Base-by-base conservation (phyloP, 306 rosid genomes). In the Cicer judaicum region DNA sequence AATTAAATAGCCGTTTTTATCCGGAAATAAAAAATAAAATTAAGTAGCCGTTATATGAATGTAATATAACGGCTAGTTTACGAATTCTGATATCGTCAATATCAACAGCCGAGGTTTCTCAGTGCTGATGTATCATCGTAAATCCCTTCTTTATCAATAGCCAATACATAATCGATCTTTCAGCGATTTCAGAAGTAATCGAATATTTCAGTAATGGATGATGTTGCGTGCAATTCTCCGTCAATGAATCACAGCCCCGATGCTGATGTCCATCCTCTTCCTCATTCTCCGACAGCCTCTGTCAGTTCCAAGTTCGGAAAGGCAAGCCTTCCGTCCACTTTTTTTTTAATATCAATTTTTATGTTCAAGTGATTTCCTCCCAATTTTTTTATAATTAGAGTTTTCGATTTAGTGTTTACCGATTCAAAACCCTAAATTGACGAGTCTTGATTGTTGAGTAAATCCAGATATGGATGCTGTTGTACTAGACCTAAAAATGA, bases 221-320 rank as follows among this genome's bases (percentile, higher is more conserved):
- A 83, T 13, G 80, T 85, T 24, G 87, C 83, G 36, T 81, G 86
- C 72, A 48, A 71, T 63, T 65, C 91, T 9, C 70, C 78, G 46
- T 65, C 86, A 3, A 81, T 84, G 73, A 78, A 75, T 68, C 81
- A 19, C 29, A 42, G 66, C 76, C n/a, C 57, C 1, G 77, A 72
- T 47, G 3, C 81, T 16, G 66, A 38, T 36, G 2, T 10, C 19
- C 54, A 18, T 62, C 21, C 41, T 34, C 41, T 16, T 79, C 12
- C 68, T 63, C 77, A n/a, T 11, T 85, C 88, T 10, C 80, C 80
- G 16, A 70, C 64, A 6, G 12, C 75, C 71, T 67, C 89, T 1
- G 83, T 84, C 38, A 86, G 56, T 21, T 85, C 96, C 49, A 91
- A 87, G 90, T 82, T 83, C 40, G 89, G 91, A 64, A 89, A 88